Evolutionary conservation across 2,329 filamentous ascomycete species (phyloP).

Genomic region (Diaporthe ilicicola): DNA sequence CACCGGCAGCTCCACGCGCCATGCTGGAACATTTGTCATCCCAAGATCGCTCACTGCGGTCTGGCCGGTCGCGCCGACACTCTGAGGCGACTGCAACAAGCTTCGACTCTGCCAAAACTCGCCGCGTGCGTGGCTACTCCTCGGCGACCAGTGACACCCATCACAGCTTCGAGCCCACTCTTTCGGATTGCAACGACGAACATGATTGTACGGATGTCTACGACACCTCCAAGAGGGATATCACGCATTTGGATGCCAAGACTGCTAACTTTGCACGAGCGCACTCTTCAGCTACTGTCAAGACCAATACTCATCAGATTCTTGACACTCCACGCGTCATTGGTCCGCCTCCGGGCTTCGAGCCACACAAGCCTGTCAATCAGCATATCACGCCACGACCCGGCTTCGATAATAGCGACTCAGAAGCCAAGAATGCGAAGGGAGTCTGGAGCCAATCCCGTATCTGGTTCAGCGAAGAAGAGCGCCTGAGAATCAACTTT

Average conservation of each 20-base stretch:
- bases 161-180: slow-evolving; percentile 4
- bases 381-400: not conserved
- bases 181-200: not conserved
- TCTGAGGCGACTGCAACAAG: slow-evolving; percentile 7
- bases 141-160: not conserved
- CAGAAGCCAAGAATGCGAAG: not conserved
- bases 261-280: not conserved
- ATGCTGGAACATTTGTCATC: slow-evolving; percentile 8
- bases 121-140: not conserved
- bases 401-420: not conserved
- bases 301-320: not conserved
- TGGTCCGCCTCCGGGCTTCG: slow-evolving; percentile 4
- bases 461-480: slow-evolving; percentile 27
- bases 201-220: not conserved
- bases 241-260: no score
- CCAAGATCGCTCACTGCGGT: not conserved
- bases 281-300: not conserved
- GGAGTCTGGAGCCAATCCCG: slow-evolving; percentile 5
- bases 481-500: slow-evolving; percentile 20
- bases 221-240: not conserved
- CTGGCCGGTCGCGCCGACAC: not conserved
- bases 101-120: not conserved
- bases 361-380: not conserved
- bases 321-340: not conserved
- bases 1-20: slow-evolving; percentile 21